These are phyloP conservation scores for Albifimbria verrucaria DNA, from an alignment of 2,329 filamentous ascomycete species.

Conservation along the genomic window DNA sequence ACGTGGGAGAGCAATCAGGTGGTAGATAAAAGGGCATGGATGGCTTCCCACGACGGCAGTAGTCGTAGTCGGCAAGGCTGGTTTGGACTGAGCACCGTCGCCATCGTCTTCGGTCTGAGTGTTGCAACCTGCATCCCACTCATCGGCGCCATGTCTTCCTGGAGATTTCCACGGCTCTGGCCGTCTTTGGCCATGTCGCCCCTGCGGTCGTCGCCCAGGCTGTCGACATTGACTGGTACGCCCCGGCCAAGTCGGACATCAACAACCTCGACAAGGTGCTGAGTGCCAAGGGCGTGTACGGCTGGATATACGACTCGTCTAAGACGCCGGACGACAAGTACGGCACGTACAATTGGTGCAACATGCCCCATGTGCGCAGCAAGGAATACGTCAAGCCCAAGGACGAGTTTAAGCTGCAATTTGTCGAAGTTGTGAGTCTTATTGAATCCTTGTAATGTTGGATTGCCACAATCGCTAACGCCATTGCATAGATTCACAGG, in stretches of 20 bases:
- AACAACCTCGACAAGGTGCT: slow-evolving; percentile 61
- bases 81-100: not conserved
- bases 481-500: slow-evolving; percentile 60
- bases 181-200: not conserved
- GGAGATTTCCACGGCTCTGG: not conserved
- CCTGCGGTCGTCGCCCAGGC: slow-evolving; percentile 4
- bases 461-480: not conserved
- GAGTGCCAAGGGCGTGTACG: slow-evolving; percentile 60
- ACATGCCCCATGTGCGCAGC: slow-evolving; percentile 78
- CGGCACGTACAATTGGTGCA: slow-evolving; percentile 76
- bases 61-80: not conserved
- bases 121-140: not conserved
- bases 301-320: slow-evolving; percentile 71
- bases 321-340: slow-evolving; percentile 52
- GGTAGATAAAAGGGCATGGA: slow-evolving; percentile 1
- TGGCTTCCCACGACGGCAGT: not conserved
- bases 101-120: not conserved
- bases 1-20: not conserved
- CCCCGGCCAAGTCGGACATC: slow-evolving; percentile 51
- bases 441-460: not conserved
- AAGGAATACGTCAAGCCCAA: slow-evolving; percentile 58
- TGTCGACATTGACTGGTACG: slow-evolving; percentile 52
- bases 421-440: slow-evolving; percentile 67
- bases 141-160: not conserved
- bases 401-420: slow-evolving; percentile 61